phyloP scores from a whole-genome alignment of 176 grass and related monocot species.

The Oryza brachyantha region DNA sequence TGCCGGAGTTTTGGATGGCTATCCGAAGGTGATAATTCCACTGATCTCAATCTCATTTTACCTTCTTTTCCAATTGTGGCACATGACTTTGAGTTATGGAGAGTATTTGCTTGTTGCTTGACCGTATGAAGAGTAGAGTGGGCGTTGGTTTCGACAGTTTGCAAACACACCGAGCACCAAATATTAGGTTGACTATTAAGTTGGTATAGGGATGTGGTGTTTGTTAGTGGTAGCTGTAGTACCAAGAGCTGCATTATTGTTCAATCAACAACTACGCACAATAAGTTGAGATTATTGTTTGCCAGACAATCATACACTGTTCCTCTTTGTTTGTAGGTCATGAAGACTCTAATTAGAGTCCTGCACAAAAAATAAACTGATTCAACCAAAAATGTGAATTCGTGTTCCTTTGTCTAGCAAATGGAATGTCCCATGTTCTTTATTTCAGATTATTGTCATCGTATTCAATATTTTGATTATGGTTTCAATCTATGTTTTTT shows the following conservation, averaged over 20 bases:
- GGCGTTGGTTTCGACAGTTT: neutral
- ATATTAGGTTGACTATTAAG: neutral
- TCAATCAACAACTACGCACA: neutral
- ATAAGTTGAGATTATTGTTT: neutral
- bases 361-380: neutral
- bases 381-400: neutral
- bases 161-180: neutral
- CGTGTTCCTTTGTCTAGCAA: neutral
- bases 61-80: neutral
- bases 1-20: slow-evolving; percentile 64
- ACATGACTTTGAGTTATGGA: neutral
- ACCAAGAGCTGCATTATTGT: neutral
- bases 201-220: neutral
- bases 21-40: slow-evolving; percentile 54
- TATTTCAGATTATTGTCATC: neutral
- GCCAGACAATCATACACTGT: neutral
- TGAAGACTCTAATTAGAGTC: neutral
- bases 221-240: neutral
- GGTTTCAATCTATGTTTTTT: neutral
- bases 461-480: neutral
- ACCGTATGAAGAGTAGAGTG: neutral
- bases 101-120: neutral
- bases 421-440: neutral
- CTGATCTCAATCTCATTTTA: neutral
- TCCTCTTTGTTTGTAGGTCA: too few relatives aligned